Conservation (phyloP, 768 basidiomycete species). For the Chalciporus sphaerocephalus region DNA sequence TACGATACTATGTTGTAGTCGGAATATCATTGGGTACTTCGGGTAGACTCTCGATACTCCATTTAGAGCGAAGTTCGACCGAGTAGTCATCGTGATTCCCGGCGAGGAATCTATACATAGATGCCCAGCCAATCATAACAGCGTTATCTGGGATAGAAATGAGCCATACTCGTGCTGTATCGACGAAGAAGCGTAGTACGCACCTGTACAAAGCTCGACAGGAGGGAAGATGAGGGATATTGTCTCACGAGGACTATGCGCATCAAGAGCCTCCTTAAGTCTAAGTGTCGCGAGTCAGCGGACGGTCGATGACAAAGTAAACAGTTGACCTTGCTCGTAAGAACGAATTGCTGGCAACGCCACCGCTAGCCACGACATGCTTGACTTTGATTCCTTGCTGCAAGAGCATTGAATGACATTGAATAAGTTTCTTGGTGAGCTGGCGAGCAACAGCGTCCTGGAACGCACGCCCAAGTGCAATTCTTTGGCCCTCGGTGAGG, state of each 20-base stretch:
- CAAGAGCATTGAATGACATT: constrained; percentile 37
- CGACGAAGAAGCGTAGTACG: constrained; percentile 3
- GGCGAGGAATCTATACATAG: constrained; percentile 72
- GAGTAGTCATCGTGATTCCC: constrained; percentile 59
- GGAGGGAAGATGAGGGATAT: constrained; percentile 71
- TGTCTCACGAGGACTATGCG: constrained; percentile 26
- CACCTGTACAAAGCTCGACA: constrained; percentile 75
- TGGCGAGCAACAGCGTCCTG: constrained; percentile 69
- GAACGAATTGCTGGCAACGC: constrained; percentile 83
- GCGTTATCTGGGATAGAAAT: constrained; percentile 69
- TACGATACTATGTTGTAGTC: background rate
- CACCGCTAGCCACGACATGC: constrained; percentile 81
- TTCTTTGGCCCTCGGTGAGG: constrained; percentile 27
- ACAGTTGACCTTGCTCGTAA: constrained; percentile 57
- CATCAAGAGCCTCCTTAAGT: constrained; percentile 28
- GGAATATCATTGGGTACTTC: background rate
- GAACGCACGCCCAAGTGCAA: constrained; percentile 62
- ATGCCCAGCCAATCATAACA: constrained; percentile 94
- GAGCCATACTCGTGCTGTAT: background rate
- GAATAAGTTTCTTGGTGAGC: constrained; percentile 65
- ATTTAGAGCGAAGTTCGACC: constrained; percentile 61
- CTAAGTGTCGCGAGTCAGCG: constrained; percentile 22
- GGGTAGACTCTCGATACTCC: constrained; percentile 60
- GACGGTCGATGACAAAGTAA: background rate
- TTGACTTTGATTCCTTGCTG: constrained; percentile 43